Evolutionary conservation across 768 basidiomycete genomes (phyloP).

Genomic region (Kwoniella sp.): DNA sequence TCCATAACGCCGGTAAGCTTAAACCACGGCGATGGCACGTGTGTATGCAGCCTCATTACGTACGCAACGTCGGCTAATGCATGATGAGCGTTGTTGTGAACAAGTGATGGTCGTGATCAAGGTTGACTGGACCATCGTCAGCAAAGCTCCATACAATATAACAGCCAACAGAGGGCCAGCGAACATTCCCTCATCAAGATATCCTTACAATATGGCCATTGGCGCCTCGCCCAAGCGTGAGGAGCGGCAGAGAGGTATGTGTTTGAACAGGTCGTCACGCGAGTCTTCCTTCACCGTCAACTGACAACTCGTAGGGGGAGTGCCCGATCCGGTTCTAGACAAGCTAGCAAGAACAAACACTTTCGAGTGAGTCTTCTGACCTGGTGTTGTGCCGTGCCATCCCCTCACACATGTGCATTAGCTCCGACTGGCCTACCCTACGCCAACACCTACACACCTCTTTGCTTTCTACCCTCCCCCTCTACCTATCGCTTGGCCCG

Average conservation of each 20-base stretch:
- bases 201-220: constrained; percentile 4
- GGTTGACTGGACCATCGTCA: no score
- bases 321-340: constrained; percentile 21
- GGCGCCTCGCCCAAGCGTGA: background rate
- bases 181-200: background rate
- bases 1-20: no score
- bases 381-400: no score
- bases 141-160: no score
- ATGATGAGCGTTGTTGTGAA: no score
- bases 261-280: background rate
- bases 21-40: no score
- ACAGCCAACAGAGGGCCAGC: no score
- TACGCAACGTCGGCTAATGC: no score
- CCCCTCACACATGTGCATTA: no score
- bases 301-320: no score
- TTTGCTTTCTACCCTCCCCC: constrained; percentile 18
- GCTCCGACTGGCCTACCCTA: constrained; percentile 39
- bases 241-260: background rate
- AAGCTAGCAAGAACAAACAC: constrained; percentile 30
- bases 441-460: constrained; percentile 28
- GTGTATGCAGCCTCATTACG: no score
- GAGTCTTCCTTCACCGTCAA: background rate
- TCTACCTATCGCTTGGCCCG: constrained; percentile 24
- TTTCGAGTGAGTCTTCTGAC: constrained; percentile 27
- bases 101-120: no score